A percentile compares a stretch with the other conserved stretches of the same genome.
Evolutionary conservation across 176 grass and related monocot species (phyloP).

Genomic region (Avena sativa): DNA sequence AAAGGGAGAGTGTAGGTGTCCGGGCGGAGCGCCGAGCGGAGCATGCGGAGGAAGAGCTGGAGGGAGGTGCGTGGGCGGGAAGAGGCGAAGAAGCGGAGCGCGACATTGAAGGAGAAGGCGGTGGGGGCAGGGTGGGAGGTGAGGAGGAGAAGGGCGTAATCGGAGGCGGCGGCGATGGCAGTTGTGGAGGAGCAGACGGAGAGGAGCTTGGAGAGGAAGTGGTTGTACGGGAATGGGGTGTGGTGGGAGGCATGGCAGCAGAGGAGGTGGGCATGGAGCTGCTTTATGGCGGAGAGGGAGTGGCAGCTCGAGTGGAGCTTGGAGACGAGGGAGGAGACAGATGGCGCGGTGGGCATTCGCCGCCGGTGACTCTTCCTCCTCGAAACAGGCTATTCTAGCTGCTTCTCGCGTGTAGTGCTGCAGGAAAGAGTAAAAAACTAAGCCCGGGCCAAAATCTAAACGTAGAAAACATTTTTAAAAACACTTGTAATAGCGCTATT

Average conservation of each 20-base stretch:
- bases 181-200: constrained; percentile 7
- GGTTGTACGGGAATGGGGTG: constrained; percentile 49
- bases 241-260: neutral
- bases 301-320: constrained; percentile 1
- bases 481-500: too few species aligned
- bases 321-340: neutral
- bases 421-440: too few species aligned
- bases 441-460: too few species aligned
- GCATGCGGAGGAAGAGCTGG: constrained; percentile 44
- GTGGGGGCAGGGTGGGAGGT: constrained; percentile 35
- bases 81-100: constrained; percentile 41
- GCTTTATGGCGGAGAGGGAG: constrained; percentile 34
- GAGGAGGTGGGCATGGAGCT: constrained; percentile 47
- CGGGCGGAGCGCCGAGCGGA: constrained; percentile 40
- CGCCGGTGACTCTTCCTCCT: neutral
- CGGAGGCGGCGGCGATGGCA: neutral
- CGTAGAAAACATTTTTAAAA: too few species aligned
- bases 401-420: too few species aligned
- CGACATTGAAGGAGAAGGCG: constrained; percentile 51
- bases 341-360: neutral
- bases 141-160: constrained; percentile 48
- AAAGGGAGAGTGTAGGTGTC: constrained; percentile 50
- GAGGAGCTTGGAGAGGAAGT: constrained; percentile 59
- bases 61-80: constrained; percentile 34
- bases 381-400: too few species aligned